Base-by-base conservation (phyloP, 805 yeast species). In the Candida nanaspora region DNA sequence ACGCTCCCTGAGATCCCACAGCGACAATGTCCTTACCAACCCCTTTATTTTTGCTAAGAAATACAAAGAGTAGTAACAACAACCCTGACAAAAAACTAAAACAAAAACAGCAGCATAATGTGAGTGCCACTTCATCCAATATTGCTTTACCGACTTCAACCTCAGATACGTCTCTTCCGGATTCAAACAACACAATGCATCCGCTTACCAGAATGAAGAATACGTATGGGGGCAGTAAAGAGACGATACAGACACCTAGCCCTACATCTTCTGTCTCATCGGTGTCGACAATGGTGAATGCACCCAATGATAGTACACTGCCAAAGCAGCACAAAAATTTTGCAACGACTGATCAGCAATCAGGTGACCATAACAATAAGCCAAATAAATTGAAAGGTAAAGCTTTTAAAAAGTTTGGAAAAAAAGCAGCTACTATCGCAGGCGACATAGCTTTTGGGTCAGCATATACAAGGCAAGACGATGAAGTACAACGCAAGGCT, bases 391-490 rank as follows among this genome's bases (percentile, higher is more conserved):
- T 4, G 9, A 34, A 34, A 23, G 16, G 15, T 15, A 22, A 30
- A 5, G 6, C 50, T 15, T 31, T 58, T 5, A 30, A 46, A 28
- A 53, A 41, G 27, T 43, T 59, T 19, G 51, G 58, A 7, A 52
- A 49, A 28, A 57, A 45, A 40, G 65, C 63, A 2, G 48, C 58
- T 2, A 44, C 47, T 28, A 20, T 60, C 4, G 63, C 59, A 1
- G 60, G 60, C 9, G 63, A 59, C 37, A 41, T 60, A 8, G 63
- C 63, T 1, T 56, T 60, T 41, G 65, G 65, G 8, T 40, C 51
- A 14, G 44, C 55, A 4, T 22, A 46, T 21, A 21, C 44, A 6
- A 39, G 27, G 20, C 15, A 37, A 9, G 16, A 38, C 14, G 48
- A 46, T 28, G 18, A 47, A 43, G 40, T 16, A 7, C 27, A 37